Conservation (phyloP, 2,329 filamentous ascomycete genomes). For the Cladosporium sp. region DNA sequence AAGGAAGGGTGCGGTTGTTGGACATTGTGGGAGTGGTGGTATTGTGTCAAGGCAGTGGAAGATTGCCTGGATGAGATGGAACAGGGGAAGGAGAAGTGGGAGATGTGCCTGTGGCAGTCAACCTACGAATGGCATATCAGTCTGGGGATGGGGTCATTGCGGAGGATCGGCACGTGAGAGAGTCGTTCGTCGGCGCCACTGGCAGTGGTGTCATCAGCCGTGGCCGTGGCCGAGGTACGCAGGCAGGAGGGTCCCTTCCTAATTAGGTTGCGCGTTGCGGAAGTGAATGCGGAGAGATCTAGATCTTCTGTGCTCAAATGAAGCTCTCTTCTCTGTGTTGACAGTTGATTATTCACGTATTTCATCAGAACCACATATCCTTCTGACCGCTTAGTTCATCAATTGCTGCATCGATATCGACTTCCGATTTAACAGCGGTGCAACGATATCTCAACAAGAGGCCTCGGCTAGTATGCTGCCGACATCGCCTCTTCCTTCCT, state of each 20-base stretch:
- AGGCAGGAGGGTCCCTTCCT: neutral
- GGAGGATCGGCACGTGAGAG: slow-evolving; percentile 18
- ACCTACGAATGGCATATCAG: neutral
- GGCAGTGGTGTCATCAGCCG: slow-evolving; percentile 6
- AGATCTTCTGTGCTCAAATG: neutral
- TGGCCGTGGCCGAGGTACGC: slow-evolving; percentile 11
- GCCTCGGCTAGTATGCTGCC: neutral
- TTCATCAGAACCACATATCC: too few species aligned
- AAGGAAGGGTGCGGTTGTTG: slow-evolving; percentile 56
- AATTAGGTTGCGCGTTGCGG: slow-evolving; percentile 3
- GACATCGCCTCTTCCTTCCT: neutral
- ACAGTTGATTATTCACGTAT: too few species aligned
- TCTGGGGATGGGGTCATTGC: slow-evolving; percentile 9
- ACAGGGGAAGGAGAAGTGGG: slow-evolving; percentile 5
- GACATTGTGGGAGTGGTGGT: neutral
- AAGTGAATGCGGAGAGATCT: slow-evolving; percentile 11
- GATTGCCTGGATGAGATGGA: neutral
- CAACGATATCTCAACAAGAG: neutral
- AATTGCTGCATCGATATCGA: too few species aligned
- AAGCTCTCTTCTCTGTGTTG: neutral
- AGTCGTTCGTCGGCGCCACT: slow-evolving; percentile 14
- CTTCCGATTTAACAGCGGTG: neutral
- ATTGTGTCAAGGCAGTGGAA: neutral
- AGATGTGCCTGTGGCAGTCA: neutral
- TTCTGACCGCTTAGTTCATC: too few species aligned